Percentiles rank a stretch among this genome's conserved stretches.
These are phyloP conservation scores for Microsporum canis DNA, from an alignment of 2,329 filamentous ascomycete species.

Conservation along the genomic window DNA sequence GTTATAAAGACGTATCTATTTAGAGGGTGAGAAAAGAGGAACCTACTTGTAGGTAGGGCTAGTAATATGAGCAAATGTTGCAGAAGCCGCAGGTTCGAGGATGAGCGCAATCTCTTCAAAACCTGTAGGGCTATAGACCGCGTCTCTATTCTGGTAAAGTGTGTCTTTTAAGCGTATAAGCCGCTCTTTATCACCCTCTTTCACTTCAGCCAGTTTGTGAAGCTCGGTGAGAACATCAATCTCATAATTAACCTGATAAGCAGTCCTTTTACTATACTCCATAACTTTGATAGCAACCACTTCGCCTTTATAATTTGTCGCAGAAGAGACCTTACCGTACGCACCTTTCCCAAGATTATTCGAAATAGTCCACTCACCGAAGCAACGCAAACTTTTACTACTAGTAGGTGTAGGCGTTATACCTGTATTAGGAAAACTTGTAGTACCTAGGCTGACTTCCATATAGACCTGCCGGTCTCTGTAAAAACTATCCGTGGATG, in stretches of 20 bases:
- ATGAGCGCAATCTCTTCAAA: not conserved
- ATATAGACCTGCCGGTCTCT: not conserved
- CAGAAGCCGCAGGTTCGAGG: not conserved
- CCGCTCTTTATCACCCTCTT: not conserved
- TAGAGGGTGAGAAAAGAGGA: not conserved
- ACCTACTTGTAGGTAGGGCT: not conserved
- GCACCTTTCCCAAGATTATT: not conserved
- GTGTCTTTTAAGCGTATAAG: not conserved
- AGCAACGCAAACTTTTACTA: not conserved
- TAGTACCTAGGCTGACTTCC: not conserved
- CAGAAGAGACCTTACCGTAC: not conserved
- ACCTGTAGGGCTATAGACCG: not conserved
- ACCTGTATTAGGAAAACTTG: not conserved
- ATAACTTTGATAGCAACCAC: slow-evolving; percentile 2
- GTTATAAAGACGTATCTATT: not conserved
- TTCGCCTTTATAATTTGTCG: not conserved
- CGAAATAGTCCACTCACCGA: slow-evolving; percentile 1
- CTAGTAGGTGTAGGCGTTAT: not conserved
- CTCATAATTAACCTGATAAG: not conserved
- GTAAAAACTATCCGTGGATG: not conserved
- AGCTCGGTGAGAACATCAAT: not conserved
- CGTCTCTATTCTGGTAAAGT: not conserved
- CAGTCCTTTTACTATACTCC: not conserved
- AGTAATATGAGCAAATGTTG: not conserved
- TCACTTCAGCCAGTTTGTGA: not conserved